Evolutionary conservation across 2,329 filamentous ascomycete genomes (phyloP), one percentile per base, ranked within the genome.

Genomic region (Zelopaecilomyces penicillatus): DNA sequence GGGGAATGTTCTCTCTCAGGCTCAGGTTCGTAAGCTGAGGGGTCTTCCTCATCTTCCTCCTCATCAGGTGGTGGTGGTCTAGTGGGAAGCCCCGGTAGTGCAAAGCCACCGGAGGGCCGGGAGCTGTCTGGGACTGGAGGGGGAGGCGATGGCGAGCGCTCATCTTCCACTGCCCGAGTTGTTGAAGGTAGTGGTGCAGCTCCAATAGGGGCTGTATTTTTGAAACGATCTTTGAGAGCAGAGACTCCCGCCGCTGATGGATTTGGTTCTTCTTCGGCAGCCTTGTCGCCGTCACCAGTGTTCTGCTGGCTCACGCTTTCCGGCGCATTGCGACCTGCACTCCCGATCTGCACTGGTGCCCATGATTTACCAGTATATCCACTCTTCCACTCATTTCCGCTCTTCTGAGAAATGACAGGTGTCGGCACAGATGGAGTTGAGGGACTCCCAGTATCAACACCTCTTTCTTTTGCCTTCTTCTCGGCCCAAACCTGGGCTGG

Each of bases 401-500:
- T 94, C 59, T 75, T 73, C 62, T 95, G 88, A 41, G 75, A 72
- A 41, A 71, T 62, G 30, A 88, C 68, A 1, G 81, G 75, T 35
- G 78, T 66, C n/a, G 75, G 58, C 3, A 65, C 56, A 5, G 66
- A 51, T 27, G 70, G 60, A 42, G 67, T 59, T 37, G 75, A 60
- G 19, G 70, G 63, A 41, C 72, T 64, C 62, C 69, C 43, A 46
- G 54, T 52, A 46, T 54, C 53, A 35, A 69, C 70, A 38, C 77
- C 82, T 42, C 83, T 76, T 62, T 93, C 82, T 49, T 82, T 83
- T 33, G 87, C 91, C 71, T 97, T 97, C 71, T 90, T 95, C 71
- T 98, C 93, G 0, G 91, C 91, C 93, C 93, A 98, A 32, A 95
- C 69, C 65, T 98, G 93, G 30, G 93, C 90, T 5, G 93, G 93